A percentile compares a stretch with the other conserved stretches of the same genome.
Evolutionary conservation across 108 stramenopile species (phyloP).

Genomic region (Fistulifera pelliculosa): DNA sequence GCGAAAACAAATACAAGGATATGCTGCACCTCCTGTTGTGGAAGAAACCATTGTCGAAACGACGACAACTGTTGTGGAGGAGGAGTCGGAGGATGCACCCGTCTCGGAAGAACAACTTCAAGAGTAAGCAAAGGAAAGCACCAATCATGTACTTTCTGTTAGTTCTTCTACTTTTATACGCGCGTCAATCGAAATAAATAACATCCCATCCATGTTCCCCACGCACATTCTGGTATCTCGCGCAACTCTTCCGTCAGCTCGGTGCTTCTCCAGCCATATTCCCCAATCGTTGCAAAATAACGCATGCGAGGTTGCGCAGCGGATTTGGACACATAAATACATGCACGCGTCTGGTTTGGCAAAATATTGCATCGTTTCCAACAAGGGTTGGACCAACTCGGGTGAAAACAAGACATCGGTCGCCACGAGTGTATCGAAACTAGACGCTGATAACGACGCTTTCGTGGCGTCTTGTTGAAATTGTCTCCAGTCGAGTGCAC

Average conservation of each 20-base stretch:
- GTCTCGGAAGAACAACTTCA: no score
- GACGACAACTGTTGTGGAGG: no score
- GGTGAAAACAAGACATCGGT: constrained; percentile 72
- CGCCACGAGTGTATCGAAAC: constrained; percentile 63
- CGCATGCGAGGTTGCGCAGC: background rate
- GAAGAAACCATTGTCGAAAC: no score
- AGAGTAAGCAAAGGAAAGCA: no score
- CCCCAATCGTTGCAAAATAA: background rate
- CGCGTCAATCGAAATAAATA: background rate
- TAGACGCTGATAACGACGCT: constrained; percentile 27
- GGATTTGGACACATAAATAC: constrained; percentile 52
- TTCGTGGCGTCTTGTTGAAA: constrained; percentile 32
- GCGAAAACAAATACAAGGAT: no score
- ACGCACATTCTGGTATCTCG: background rate
- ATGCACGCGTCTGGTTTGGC: constrained; percentile 28
- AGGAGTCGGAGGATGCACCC: no score
- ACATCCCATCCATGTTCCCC: background rate
- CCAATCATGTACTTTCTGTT: no score
- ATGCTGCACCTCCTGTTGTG: no score
- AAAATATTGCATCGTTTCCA: constrained; percentile 41
- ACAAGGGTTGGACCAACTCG: constrained; percentile 41
- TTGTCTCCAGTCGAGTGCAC: constrained; percentile 43
- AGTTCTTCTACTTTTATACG: background rate
- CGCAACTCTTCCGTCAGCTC: background rate
- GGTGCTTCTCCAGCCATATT: background rate